Conservation (phyloP, 306 rosid species). For the barrel medic (Medicago truncatula) region MtrunA17r5.0-ANR NC_053048.1:45872001-45872500, state of each 20-base stretch:
- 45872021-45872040: conserved; percentile 31
- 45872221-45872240: neutral
- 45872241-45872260: neutral
- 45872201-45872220: conserved; percentile 5
- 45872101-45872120: conserved; percentile 65
- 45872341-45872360: neutral
- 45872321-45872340: conserved; percentile 9
- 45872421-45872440: too few relatives aligned
- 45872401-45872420: too few relatives aligned
- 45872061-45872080: conserved; percentile 65
- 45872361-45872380: neutral
- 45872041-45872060: conserved; percentile 39
- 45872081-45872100: conserved; percentile 70
- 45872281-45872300: neutral
- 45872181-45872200: conserved; percentile 32
- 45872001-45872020: conserved; percentile 31
- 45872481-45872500: too few relatives aligned
- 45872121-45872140: conserved; percentile 44
- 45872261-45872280: conserved; percentile 5
- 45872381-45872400: too few relatives aligned
- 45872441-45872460: too few relatives aligned
- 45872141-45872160: conserved; percentile 52
- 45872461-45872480: too few relatives aligned
- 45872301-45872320: neutral
- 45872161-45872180: conserved; percentile 12